A percentile compares a stretch with the other conserved stretches of the same genome.
Evolutionary conservation across 2,329 filamentous ascomycete genomes (phyloP).

Genomic region (Exophiala sideris): DNA sequence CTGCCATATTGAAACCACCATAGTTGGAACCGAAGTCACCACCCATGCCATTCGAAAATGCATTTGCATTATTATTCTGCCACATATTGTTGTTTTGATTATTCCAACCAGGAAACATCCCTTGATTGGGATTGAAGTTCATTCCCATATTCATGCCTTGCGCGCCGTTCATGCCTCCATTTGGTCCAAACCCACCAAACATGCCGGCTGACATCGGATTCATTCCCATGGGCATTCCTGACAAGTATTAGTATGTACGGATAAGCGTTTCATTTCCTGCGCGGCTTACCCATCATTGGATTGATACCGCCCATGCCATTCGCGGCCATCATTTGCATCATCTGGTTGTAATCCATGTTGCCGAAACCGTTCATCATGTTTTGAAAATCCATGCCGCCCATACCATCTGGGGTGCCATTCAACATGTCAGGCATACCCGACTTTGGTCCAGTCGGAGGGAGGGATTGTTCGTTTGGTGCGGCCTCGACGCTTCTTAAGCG

Average conservation of each 20-base stretch:
- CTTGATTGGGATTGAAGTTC: slow-evolving; percentile 50
- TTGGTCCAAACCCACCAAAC: slow-evolving; percentile 45
- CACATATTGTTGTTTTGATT: slow-evolving; percentile 68
- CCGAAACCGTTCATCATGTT: slow-evolving; percentile 52
- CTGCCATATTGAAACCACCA: slow-evolving; percentile 73
- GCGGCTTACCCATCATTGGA: slow-evolving; percentile 72
- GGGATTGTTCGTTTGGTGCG: slow-evolving; percentile 9
- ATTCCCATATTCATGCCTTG: slow-evolving; percentile 76
- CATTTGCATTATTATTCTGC: slow-evolving; percentile 89
- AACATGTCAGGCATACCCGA: slow-evolving; percentile 9
- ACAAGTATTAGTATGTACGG: slow-evolving; percentile 12
- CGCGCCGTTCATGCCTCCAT: slow-evolving; percentile 86
- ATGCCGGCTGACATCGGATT: slow-evolving; percentile 45
- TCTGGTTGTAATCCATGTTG: slow-evolving; percentile 64
- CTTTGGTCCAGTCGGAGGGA: slow-evolving; percentile 2
- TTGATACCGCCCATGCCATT: slow-evolving; percentile 38
- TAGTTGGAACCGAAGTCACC: slow-evolving; percentile 78
- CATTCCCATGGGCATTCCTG: slow-evolving; percentile 73
- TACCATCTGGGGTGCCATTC: slow-evolving; percentile 5
- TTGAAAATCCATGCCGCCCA: slow-evolving; percentile 45
- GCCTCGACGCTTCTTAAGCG: slow-evolving; percentile 10
- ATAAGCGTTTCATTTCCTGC: slow-evolving; percentile 27
- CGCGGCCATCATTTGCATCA: slow-evolving; percentile 63
- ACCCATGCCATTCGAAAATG: slow-evolving; percentile 69
- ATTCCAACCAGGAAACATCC: slow-evolving; percentile 76